Evolutionary conservation across 208 protist species (phyloP), one percentile per base, ranked within the genome.

Genomic region (Acanthamoeba sp.): DNA sequence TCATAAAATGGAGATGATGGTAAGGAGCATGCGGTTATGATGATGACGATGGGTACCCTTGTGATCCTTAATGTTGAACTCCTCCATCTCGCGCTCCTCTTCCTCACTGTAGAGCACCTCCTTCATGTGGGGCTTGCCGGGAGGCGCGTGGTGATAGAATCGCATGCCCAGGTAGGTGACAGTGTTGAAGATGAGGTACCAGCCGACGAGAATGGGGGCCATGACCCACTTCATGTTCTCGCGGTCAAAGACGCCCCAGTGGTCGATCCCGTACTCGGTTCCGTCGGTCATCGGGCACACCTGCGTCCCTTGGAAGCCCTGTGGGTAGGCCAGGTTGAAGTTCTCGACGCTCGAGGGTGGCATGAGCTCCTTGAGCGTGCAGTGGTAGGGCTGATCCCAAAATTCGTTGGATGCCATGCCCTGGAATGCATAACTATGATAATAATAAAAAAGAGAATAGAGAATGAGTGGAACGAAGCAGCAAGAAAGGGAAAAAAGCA

Each of bases 1-100:
- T 48, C 48, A 52, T 1, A 22, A 20, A 52, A 20, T 12, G 1
- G 48, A 10, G 48, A 20, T 1, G 20, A 18, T 0, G 48, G 0
- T 48, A 7, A 12, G 38, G n/a, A n/a, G n/a, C n/a, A 12, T 6
- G n/a, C n/a, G n/a, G n/a, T n/a, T n/a, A n/a, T n/a, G n/a, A n/a
- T n/a, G n/a, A n/a, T n/a, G n/a, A n/a, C n/a, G n/a, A n/a, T 50
- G 22, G 24, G 48, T 64, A 22, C 7, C 32, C 34, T 91, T 91
- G 85, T 73, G 22, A 27, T 91, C 62, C 85, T 71, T 91, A 55
- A 91, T 91, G 55, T 91, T 91, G 40, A 91, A 91, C 36, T 91
- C 20, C 20, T 71, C 18, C 85, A 91, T 91, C n/a, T 91, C 85
- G 7, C 5, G 34, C 57, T 91, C 85, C 55, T 91, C 85, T 50